Conservation (phyloP, 1,139 yeast species). For the Geotrichum candidum region DNA sequence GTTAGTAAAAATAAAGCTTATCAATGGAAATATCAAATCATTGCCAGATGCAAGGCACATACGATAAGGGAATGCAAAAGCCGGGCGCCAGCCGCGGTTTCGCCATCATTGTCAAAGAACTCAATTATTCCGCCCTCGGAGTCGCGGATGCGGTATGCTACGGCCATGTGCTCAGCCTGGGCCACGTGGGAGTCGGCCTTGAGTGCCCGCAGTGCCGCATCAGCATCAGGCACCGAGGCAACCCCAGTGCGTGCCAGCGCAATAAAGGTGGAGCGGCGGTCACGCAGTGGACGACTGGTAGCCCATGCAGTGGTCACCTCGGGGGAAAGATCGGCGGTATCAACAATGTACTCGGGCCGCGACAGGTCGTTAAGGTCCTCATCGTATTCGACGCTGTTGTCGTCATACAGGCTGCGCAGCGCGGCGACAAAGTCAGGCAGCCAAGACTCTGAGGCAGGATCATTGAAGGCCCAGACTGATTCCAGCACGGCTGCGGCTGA, state of each 20-base stretch:
- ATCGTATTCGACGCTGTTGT: conserved; percentile 1
- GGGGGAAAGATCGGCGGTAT: neutral
- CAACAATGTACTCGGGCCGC: neutral
- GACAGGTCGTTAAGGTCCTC: neutral
- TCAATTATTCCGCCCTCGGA: neutral
- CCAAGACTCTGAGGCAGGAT: neutral
- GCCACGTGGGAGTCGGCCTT: neutral
- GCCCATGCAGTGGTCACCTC: neutral
- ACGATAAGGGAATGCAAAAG: conserved; percentile 5
- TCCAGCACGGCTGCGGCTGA: conserved; percentile 1
- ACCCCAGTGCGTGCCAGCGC: neutral
- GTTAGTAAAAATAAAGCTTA: neutral
- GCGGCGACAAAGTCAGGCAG: conserved; percentile 1
- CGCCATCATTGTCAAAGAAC: conserved; percentile 9
- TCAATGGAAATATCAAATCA: neutral
- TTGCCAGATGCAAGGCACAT: neutral
- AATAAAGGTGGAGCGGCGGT: conserved; percentile 4
- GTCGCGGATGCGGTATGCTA: conserved; percentile 1
- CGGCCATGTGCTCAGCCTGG: conserved; percentile 1
- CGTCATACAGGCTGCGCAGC: neutral
- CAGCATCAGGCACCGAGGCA: neutral
- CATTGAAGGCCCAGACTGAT: conserved; percentile 3
- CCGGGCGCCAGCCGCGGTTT: conserved; percentile 9
- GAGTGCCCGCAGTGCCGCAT: neutral
- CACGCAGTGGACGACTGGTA: neutral